Base-by-base conservation (phyloP, 352 stramenopile species). In the Pythium rishiriense region DNA sequence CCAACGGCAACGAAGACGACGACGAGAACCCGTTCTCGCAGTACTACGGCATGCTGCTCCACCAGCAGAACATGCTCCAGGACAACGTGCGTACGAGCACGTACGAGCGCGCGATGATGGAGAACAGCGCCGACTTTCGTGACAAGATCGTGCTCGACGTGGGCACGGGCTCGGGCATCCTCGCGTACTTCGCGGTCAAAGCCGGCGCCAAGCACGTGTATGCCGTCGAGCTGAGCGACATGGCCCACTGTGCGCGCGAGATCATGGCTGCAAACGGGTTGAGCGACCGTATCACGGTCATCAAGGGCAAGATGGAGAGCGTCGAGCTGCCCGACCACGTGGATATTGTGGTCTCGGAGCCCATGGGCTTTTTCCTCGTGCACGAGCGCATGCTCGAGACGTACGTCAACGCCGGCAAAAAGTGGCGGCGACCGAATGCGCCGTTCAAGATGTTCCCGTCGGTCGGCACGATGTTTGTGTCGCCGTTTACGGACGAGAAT, bases 11-110 rank as follows among this genome's bases (percentile, higher is more conserved):
- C 5, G 45, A 55, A 1, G 68, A 79, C 2, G 67, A 78, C 2
- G 83, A 91, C 19, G 75, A 90, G 56, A 96, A 98, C 74, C 92
- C 92, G 48, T 98, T 98, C 72, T 98, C 92, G 46, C 84, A 96
- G 74, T 98, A 97, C 73, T 98, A 98, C 68, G 91, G 91, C 17
- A 93, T 97, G 88, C 83, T 98, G n/a, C 68, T 95, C 56, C 98
- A 99, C 78, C 98, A 99, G 72, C 99, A 99, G 72, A 98, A 99
- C 77, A 99, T 99, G 98, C 87, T 99, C 19, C 98, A 98, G 62
- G 98, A 99, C 78, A 91, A 98, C 68, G 95, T 98, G 59, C 94
- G 98, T 37, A 99, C 99, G 74, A 97, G 96, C 51, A 98, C 97
- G 8, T 99, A 99, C 81, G 96, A 99, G 70, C 82, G 89, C 37